phyloP scores from a whole-genome alignment of 2,329 filamentous ascomycete genomes.

The Stenocarpella maydis region DNA sequence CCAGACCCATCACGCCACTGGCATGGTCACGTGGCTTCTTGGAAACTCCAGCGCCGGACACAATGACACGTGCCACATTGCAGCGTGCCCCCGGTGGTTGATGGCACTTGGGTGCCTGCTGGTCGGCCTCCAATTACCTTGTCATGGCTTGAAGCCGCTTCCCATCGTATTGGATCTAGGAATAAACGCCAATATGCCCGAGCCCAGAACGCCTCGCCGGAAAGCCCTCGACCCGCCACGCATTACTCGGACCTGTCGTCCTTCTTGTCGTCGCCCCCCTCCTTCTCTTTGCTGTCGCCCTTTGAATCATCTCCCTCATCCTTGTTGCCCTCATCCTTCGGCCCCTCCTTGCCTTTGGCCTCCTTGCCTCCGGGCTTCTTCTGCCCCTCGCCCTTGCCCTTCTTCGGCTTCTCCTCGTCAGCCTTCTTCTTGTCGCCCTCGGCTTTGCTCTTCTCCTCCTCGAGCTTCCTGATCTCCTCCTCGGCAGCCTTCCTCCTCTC shows the following conservation, averaged over 20 bases:
- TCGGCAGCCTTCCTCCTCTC: slow-evolving; percentile 45
- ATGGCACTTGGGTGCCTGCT: no score
- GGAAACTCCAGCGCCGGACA: no score
- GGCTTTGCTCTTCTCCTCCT: slow-evolving; percentile 44
- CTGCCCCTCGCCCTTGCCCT: slow-evolving; percentile 11
- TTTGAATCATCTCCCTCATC: slow-evolving; percentile 29
- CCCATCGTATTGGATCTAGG: no score
- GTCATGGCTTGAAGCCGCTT: no score
- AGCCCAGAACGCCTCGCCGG: slow-evolving; percentile 22
- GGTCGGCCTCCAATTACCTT: no score
- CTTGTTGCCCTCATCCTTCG: slow-evolving; percentile 31
- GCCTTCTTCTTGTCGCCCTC: slow-evolving; percentile 36
- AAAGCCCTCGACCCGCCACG: background rate
- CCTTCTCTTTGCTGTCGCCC: slow-evolving; percentile 12
- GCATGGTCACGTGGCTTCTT: no score
- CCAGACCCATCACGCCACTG: no score
- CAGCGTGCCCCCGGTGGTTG: no score
- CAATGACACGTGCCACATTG: no score
- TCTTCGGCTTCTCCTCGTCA: slow-evolving; percentile 33
- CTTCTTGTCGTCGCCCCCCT: slow-evolving; percentile 28
- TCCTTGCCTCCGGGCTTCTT: slow-evolving; percentile 23
- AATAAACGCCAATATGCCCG: slow-evolving; percentile 11
- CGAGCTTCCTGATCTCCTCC: slow-evolving; percentile 46
- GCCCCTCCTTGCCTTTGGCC: slow-evolving; percentile 32
- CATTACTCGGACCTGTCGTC: slow-evolving; percentile 30